A percentile compares a stretch with the other conserved stretches of the same genome.
phyloP scores from a whole-genome alignment of 2,329 filamentous ascomycete species.

The Sarocladium strictum region DNA sequence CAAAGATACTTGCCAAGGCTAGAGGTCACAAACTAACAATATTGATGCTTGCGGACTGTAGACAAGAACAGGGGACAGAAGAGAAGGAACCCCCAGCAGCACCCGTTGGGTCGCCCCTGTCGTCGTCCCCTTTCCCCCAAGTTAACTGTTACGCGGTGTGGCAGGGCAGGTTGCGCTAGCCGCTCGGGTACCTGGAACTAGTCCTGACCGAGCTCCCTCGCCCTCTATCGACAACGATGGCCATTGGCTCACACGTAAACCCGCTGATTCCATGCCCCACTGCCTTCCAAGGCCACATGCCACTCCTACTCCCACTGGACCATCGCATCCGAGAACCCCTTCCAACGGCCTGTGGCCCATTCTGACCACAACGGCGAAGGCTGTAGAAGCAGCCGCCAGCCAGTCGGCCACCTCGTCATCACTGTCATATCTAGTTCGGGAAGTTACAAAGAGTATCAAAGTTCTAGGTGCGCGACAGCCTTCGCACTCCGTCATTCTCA shows the following conservation, averaged over 20 bases:
- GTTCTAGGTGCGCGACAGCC: no score
- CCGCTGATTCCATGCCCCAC: constrained; percentile 2
- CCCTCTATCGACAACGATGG: neutral
- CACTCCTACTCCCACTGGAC: neutral
- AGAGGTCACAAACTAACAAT: no score
- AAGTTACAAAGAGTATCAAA: no score
- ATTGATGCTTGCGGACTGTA: neutral
- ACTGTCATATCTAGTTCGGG: no score
- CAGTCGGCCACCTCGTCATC: neutral
- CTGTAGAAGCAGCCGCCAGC: neutral
- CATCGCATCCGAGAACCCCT: no score
- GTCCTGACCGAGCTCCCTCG: neutral
- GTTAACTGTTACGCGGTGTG: neutral
- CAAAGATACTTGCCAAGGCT: no score
- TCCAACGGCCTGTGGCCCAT: neutral
- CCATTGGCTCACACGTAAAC: neutral
- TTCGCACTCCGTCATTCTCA: no score
- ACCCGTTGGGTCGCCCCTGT: neutral
- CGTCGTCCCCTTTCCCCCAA: neutral
- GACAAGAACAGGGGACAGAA: neutral
- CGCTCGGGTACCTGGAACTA: constrained; percentile 9
- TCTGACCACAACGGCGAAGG: neutral
- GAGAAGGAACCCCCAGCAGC: neutral
- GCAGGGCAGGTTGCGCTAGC: neutral
- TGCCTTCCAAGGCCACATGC: neutral